Evolutionary conservation across 192 early-diverging fungal species (phyloP), one percentile per base, ranked within the genome.

Genomic region (Glomus cerebriforme): DNA sequence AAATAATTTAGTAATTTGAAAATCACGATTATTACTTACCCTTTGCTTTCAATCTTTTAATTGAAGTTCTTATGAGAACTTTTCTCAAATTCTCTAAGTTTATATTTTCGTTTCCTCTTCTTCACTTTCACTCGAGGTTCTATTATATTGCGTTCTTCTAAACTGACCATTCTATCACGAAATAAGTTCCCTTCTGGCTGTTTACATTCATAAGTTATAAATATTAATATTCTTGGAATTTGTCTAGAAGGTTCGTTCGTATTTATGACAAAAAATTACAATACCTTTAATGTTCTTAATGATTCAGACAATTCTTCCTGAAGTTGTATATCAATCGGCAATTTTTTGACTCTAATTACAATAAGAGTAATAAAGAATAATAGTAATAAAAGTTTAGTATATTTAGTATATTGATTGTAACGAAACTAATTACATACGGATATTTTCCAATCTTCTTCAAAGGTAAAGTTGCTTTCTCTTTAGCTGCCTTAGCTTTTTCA

Each of bases 101-200:
- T 54, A 54, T 22, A 54, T 54, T 54, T 54, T 54, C 49, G 19
- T 54, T 54, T 54, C 10, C 39, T 43, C 19, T 54, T 54, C 7
- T 22, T 54, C 49, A 54, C 49, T n/a, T 54, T 54, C 4, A 86
- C 66, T 80, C 86, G 74, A 22, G 88, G 84, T 75, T 87, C 88
- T 73, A 89, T 86, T 43, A 89, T 83, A 58, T 87, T 89, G 45
- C 88, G 83, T 71, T 89, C 74, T 54, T 86, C 84, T 70, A 89
- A 80, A 70, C 87, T 87, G 77, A 81, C 78, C 79, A 87, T 87
- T 26, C 88, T 82, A 63, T 90, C 89, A 66, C 80, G 84, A 75
- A 91, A 84, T 31, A 91, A 49, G 49, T 85, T 91, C 24, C 90
- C 90, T 80, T 91, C 90, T 22, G 90, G 90, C 84, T 91, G 85